Conservation (phyloP, 257 asterid species). For the Fraxinus anomala region DNA sequence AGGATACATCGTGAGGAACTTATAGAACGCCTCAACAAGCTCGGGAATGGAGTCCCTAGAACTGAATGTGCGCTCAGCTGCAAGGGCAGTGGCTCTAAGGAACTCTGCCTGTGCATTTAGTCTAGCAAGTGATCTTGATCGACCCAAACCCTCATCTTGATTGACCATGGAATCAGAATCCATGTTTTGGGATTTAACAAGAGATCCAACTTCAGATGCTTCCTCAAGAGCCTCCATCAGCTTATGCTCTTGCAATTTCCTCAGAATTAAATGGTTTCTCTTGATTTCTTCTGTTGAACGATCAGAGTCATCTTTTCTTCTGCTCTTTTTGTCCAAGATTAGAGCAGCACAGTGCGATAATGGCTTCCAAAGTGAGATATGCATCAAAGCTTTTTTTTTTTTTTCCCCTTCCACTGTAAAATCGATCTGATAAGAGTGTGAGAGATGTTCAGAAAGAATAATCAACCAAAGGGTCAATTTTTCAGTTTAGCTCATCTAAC, state of each 20-base stretch:
- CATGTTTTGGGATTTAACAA: constrained; percentile 20
- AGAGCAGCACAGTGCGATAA: constrained; percentile 38
- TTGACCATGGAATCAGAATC: too few relatives aligned
- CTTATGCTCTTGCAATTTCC: constrained; percentile 26
- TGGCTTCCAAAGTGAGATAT: constrained; percentile 43
- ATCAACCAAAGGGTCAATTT: too few relatives aligned
- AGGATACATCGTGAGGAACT: constrained; percentile 36
- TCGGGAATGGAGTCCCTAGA: constrained; percentile 34
- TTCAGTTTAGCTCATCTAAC: too few relatives aligned
- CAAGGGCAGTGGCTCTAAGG: constrained; percentile 35
- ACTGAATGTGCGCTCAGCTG: constrained; percentile 27
- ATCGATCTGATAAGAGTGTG: background rate
- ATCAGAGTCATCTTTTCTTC: constrained; percentile 20
- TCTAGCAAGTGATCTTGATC: constrained; percentile 28
- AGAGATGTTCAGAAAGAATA: background rate
- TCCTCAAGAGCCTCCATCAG: constrained; percentile 40
- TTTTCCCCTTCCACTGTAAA: background rate
- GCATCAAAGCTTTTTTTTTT: constrained; percentile 29
- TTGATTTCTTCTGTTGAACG: constrained; percentile 5
- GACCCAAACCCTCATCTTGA: too few relatives aligned
- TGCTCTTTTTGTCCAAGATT: constrained; percentile 33
- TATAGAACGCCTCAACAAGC: constrained; percentile 27
- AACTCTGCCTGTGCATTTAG: constrained; percentile 41
- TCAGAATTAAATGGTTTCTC: constrained; percentile 22
- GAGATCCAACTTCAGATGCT: constrained; percentile 38